Evolutionary conservation across 352 stramenopile species (phyloP).

Genomic region (Phytophthora pseudosyringae): DNA sequence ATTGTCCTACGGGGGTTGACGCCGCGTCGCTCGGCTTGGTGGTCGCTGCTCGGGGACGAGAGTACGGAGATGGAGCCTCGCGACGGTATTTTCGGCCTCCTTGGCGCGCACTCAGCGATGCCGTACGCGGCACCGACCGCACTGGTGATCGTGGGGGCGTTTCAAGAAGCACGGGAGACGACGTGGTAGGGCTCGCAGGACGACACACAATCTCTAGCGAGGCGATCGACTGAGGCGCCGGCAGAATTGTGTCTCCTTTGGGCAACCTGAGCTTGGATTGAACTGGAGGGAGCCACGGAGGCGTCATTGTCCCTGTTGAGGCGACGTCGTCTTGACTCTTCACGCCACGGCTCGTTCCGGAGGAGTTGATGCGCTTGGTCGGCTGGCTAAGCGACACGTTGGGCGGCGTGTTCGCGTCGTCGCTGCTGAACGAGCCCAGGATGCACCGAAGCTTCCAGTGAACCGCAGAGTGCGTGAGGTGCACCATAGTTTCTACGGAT

Average conservation of each 20-base stretch:
- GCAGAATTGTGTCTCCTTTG: too few species aligned
- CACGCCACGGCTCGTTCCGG: not conserved
- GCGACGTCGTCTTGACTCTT: not conserved
- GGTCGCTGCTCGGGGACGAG: not conserved
- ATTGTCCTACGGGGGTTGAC: not conserved
- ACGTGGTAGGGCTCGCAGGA: not conserved
- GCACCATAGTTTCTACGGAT: not conserved
- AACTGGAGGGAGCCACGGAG: not conserved
- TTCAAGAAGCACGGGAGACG: not conserved
- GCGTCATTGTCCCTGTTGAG: not conserved
- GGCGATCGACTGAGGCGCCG: not conserved
- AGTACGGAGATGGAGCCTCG: not conserved
- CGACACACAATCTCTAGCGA: not conserved
- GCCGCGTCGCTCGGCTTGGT: not conserved
- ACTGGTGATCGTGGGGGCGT: not conserved
- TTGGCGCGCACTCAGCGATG: not conserved
- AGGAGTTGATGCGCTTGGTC: not conserved
- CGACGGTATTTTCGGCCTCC: not conserved
- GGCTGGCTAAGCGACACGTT: not conserved
- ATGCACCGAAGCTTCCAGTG: conserved; percentile 1
- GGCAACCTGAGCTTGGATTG: not conserved
- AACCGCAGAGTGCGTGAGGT: not conserved
- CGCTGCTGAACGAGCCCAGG: not conserved
- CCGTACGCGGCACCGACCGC: not conserved
- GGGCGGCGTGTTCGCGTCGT: not conserved